phyloP scores from a whole-genome alignment of 345 rosid species.

The Trapa incisa region DNA sequence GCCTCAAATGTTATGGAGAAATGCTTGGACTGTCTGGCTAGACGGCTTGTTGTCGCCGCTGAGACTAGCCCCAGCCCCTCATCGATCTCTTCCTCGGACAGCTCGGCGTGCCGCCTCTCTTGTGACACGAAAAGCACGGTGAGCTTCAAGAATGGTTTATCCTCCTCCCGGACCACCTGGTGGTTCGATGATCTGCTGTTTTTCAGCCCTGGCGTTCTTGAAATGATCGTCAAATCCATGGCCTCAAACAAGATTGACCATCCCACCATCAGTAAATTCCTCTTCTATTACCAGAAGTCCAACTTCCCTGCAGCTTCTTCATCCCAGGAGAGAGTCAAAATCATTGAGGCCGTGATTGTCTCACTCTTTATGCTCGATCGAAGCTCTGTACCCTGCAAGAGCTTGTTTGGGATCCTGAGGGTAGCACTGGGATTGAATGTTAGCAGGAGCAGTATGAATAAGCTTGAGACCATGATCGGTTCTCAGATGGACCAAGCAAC shows the following conservation, averaged over 20 bases:
- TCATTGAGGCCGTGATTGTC: constrained; percentile 38
- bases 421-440: constrained; percentile 35
- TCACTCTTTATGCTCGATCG: constrained; percentile 44
- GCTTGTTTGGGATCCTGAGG: constrained; percentile 58
- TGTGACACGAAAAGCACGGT: constrained; percentile 74
- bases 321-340: constrained; percentile 36
- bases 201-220: constrained; percentile 29
- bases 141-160: constrained; percentile 51
- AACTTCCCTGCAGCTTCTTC: constrained; percentile 26
- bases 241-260: constrained; percentile 46
- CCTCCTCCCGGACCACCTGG: constrained; percentile 42
- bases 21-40: constrained; percentile 46
- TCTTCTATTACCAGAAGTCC: constrained; percentile 71
- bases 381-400: constrained; percentile 52
- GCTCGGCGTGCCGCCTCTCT: constrained; percentile 68
- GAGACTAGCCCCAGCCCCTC: constrained; percentile 77
- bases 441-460: constrained; percentile 37
- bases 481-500: constrained; percentile 67
- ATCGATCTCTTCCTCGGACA: constrained; percentile 70
- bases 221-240: constrained; percentile 41
- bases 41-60: constrained; percentile 35
- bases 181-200: constrained; percentile 77
- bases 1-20: constrained; percentile 28
- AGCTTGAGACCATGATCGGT: constrained; percentile 79
- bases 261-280: constrained; percentile 40